phyloP scores from a whole-genome alignment of 2,329 filamentous ascomycete species.

The Chaetomium sp. region DNA sequence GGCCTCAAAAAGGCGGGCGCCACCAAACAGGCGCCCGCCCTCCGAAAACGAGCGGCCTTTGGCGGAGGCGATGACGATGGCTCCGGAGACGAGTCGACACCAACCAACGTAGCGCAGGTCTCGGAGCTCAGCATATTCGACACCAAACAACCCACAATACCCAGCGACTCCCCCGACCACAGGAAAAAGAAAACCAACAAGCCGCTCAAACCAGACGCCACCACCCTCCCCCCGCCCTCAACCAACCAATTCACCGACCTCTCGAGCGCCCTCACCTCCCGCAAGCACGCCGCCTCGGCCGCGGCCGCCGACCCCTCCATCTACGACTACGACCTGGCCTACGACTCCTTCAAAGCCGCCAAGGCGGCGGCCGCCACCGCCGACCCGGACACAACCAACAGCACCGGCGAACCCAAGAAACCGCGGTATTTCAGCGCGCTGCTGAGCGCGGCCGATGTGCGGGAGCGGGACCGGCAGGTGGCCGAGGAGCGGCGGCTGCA shows the following conservation, averaged over 20 bases:
- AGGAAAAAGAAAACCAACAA: conserved; percentile 38
- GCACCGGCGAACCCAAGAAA: conserved; percentile 43
- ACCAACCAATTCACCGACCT: conserved; percentile 63
- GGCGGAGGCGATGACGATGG: conserved; percentile 59
- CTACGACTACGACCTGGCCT: conserved; percentile 84
- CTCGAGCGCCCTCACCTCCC: conserved; percentile 64
- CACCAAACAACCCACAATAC: conserved; percentile 33
- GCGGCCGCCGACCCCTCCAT: conserved; percentile 70
- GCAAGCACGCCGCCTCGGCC: conserved; percentile 65
- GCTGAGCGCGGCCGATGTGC: conserved; percentile 70
- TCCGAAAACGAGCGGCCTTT: conserved; percentile 57
- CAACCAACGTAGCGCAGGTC: conserved; percentile 55
- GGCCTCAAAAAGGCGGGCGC: conserved; percentile 62
- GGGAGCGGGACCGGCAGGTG: conserved; percentile 75
- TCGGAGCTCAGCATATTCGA: conserved; percentile 60
- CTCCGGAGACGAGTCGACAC: conserved; percentile 44
- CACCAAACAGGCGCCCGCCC: conserved; percentile 53
- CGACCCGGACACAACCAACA: conserved; percentile 64
- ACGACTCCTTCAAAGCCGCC: conserved; percentile 72
- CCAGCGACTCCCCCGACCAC: conserved; percentile 16
- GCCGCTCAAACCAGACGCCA: conserved; percentile 38
- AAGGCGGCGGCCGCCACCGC: conserved; percentile 63
- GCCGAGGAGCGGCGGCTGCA: conserved; percentile 81
- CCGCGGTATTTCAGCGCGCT: conserved; percentile 80
- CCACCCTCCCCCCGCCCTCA: conserved; percentile 38